Evolutionary conservation across 192 early-diverging fungal genomes (phyloP), one percentile per base, ranked within the genome.

Genomic region (Pilobolus umbonatus): DNA sequence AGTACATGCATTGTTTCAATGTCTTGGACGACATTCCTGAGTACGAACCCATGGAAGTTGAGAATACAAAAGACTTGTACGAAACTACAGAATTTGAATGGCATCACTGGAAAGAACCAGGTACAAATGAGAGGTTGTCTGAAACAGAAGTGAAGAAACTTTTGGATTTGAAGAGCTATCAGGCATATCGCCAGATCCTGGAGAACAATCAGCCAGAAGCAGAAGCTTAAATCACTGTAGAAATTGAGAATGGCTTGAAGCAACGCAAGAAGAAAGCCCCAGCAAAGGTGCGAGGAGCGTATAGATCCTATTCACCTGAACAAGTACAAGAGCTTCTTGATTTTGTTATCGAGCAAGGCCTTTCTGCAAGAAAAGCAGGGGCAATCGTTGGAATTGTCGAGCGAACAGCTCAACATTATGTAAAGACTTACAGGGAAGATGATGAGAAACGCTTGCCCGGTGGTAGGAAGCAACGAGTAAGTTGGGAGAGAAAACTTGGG

Each of bases 1-100:
- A 51, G 15, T 51, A 51, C 49, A 51, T 51, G 49, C 26, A 51
- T 51, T 32, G 49, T 51, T 51, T 51, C 49, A 51, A 51, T n/a
- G 49, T 51, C 3, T 14, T 51, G 30, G 49, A 51, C 49, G 49
- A 51, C 29, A 51, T 51, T 51, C 49, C 49, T 14, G 17, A 51
- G 49, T 17, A 2, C n/a, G 25, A 51, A 14, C 15, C 49, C 49
- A 51, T 51, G 30, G 49, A 51, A 51, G n/a, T 51, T 28, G 30
- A 32, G n/a, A 28, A 5, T 3, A 4, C 32, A 30, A 21, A 51
- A 51, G 25, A 28, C 30, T 51, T 28, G 28, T 28, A 48, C 19
- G 12, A 22, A 11, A 52, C 28, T 32, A 17, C 0, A 7, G 49
- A 15, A 7, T 51, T 52, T 3, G 49, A 52, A 30, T 52, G 49